These are phyloP conservation scores for Silybum marianum DNA, from an alignment of 129 eudicot species.

Conservation along the genomic window DNA sequence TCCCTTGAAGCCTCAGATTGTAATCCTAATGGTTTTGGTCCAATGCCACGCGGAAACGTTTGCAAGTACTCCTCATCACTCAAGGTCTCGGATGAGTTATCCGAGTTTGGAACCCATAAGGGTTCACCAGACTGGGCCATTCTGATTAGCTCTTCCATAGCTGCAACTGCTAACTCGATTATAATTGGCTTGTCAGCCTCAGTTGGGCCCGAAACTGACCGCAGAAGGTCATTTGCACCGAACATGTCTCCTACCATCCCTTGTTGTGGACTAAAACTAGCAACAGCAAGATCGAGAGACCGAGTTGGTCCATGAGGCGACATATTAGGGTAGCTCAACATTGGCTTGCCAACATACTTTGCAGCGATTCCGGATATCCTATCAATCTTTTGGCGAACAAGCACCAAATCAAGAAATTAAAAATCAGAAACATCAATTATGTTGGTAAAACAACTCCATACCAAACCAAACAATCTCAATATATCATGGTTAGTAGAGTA, in stretches of 20 bases:
- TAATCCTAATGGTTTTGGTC: slow-evolving; percentile 80
- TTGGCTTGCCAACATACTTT: slow-evolving; percentile 95
- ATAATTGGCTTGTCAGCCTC: slow-evolving; percentile 90
- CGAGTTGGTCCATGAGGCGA: slow-evolving; percentile 58
- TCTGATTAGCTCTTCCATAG: slow-evolving; percentile 91
- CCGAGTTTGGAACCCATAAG: slow-evolving; percentile 75
- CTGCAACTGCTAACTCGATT: slow-evolving; percentile 94
- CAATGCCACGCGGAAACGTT: slow-evolving; percentile 85
- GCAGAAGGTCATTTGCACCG: slow-evolving; percentile 72
- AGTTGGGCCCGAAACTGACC: slow-evolving; percentile 77
- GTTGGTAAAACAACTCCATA: background rate
- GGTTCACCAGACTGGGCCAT: slow-evolving; percentile 92
- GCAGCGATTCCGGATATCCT: slow-evolving; percentile 97
- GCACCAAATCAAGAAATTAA: background rate
- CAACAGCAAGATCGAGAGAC: slow-evolving; percentile 74
- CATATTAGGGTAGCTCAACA: slow-evolving; percentile 69
- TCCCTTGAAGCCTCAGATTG: slow-evolving; percentile 90
- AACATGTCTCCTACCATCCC: slow-evolving; percentile 71
- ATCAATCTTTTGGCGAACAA: slow-evolving; percentile 67
- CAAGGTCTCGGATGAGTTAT: slow-evolving; percentile 56
- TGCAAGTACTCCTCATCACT: slow-evolving; percentile 83
- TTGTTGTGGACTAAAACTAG: slow-evolving; percentile 59
- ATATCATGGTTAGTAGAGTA: no score
- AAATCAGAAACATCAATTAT: background rate
- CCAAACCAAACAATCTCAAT: background rate